Percentiles rank a stretch among this genome's conserved stretches.
Conservation (phyloP, 2,329 filamentous ascomycete genomes). For the Arthroderma uncinatum region DNA sequence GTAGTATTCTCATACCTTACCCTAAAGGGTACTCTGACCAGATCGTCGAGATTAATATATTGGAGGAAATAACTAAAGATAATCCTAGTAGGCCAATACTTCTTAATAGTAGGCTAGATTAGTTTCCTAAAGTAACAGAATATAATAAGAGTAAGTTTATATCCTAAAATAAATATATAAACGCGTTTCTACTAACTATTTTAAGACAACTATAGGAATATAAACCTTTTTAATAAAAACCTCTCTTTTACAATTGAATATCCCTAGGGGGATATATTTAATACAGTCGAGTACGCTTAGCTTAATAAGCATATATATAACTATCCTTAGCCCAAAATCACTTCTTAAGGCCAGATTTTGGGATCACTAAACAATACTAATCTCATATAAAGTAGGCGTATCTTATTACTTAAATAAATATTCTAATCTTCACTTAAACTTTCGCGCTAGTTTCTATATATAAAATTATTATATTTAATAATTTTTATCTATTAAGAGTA, state of each 20-base stretch:
- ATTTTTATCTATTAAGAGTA: not conserved
- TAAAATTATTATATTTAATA: not conserved
- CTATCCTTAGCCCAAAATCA: not conserved
- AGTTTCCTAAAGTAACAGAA: not conserved
- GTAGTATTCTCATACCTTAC: not conserved
- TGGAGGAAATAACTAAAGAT: not conserved
- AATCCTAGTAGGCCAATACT: not conserved
- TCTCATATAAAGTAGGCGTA: constrained; percentile 4
- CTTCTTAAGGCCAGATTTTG: not conserved
- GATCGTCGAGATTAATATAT: too few relatives aligned
- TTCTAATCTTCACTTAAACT: constrained; percentile 1
- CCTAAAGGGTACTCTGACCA: not conserved
- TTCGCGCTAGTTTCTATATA: not conserved
- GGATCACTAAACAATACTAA: constrained; percentile 6
- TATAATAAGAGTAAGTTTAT: not conserved
- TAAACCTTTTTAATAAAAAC: not conserved
- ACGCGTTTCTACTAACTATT: not conserved
- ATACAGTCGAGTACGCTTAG: not conserved
- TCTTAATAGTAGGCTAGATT: not conserved
- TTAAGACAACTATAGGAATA: not conserved
- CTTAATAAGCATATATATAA: not conserved
- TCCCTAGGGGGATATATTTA: not conserved
- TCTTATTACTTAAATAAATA: constrained; percentile 4
- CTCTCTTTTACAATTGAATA: not conserved
- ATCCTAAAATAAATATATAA: not conserved